phyloP scores from a whole-genome alignment of 2,329 filamentous ascomycete genomes.

The Cordyceps farinosa region DNA sequence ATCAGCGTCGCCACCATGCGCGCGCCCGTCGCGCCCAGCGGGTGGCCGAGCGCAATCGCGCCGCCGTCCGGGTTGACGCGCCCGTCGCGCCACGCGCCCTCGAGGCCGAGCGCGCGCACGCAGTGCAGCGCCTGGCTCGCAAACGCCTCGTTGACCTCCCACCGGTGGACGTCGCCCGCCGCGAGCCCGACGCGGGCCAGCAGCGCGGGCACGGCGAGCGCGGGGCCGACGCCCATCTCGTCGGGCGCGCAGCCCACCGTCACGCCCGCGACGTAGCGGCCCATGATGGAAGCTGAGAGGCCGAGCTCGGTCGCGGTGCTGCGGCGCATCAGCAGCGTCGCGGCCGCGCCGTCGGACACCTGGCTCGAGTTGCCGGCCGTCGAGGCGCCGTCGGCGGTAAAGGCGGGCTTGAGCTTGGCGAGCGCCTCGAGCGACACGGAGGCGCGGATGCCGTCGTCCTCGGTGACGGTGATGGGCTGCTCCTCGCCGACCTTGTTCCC shows the following conservation, averaged over 20 bases:
- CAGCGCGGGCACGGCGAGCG: constrained; percentile 78
- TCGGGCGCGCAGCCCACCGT: constrained; percentile 79
- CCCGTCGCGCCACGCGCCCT: constrained; percentile 56
- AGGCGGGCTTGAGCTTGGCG: constrained; percentile 79
- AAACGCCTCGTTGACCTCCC: constrained; percentile 91
- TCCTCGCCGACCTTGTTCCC: constrained; percentile 53
- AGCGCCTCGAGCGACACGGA: constrained; percentile 67
- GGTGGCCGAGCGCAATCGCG: constrained; percentile 91
- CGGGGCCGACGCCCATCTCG: constrained; percentile 92
- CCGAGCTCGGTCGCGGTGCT: constrained; percentile 73
- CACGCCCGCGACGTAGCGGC: constrained; percentile 74
- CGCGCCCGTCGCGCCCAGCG: constrained; percentile 83
- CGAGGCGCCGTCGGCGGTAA: constrained; percentile 67
- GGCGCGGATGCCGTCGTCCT: constrained; percentile 80
- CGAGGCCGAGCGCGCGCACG: constrained; percentile 65
- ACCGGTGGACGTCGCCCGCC: constrained; percentile 70
- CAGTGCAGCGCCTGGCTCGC: constrained; percentile 67
- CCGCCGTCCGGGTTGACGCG: constrained; percentile 90
- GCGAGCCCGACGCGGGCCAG: constrained; percentile 64
- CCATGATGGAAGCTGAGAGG: constrained; percentile 66
- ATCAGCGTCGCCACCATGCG: constrained; percentile 71
- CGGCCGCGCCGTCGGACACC: constrained; percentile 84
- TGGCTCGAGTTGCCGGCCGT: constrained; percentile 87
- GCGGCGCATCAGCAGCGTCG: constrained; percentile 79
- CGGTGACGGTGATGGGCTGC: constrained; percentile 62